Percentiles rank a stretch among this genome's conserved stretches.
These are phyloP conservation scores for Diaporthe velutina DNA, from an alignment of 2,329 filamentous ascomycete species.

Conservation along the genomic window DNA sequence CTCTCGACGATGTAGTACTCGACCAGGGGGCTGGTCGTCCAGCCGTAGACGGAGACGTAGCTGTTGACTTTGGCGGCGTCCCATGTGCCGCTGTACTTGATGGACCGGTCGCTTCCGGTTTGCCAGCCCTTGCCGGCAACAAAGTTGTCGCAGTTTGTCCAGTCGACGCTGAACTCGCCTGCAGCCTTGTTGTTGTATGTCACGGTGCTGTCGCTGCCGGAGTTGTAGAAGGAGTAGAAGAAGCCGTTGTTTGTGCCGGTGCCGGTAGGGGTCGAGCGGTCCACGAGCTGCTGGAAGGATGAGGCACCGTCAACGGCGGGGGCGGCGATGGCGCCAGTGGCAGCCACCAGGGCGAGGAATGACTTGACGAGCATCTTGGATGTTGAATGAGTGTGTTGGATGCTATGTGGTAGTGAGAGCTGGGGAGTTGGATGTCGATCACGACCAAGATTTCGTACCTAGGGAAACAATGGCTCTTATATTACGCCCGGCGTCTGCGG, in stretches of 20 bases:
- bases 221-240: conserved; percentile 61
- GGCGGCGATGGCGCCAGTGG: conserved; percentile 7
- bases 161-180: conserved; percentile 56
- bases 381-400: background rate
- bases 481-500: background rate
- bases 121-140: conserved; percentile 72
- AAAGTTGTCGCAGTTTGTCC: conserved; percentile 63
- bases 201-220: conserved; percentile 51
- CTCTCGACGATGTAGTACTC: conserved; percentile 47
- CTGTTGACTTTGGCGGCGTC: conserved; percentile 46
- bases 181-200: conserved; percentile 56
- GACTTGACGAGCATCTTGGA: conserved; percentile 26
- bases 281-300: background rate
- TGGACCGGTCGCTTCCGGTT: conserved; percentile 54
- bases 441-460: too few relatives aligned
- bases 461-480: conserved; percentile 11
- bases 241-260: conserved; percentile 54
- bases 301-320: conserved; percentile 5
- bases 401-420: background rate
- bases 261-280: conserved; percentile 47
- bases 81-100: conserved; percentile 48
- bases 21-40: conserved; percentile 49
- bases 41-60: conserved; percentile 51
- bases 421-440: background rate
- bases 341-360: conserved; percentile 30